These are phyloP conservation scores for Aspergillus jensenii DNA, from an alignment of 2,329 filamentous ascomycete species.

Conservation along the genomic window DNA sequence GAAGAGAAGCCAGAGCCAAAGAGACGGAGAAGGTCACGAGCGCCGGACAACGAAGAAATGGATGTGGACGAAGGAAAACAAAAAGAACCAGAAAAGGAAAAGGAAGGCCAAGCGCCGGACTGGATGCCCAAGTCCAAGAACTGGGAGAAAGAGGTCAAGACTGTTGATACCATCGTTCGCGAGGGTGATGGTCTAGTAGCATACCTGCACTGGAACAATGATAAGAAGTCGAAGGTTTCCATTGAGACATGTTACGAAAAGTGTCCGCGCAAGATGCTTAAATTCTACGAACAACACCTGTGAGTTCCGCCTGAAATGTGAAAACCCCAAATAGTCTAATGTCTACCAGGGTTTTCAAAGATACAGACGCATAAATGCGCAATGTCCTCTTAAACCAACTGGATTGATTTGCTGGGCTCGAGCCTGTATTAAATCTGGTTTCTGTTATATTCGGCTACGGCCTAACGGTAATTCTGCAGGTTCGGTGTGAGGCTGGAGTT, in stretches of 20 bases:
- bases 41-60: slow-evolving; percentile 19
- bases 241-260: slow-evolving; percentile 43
- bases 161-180: slow-evolving; percentile 45
- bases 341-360: slow-evolving; percentile 35
- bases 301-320: slow-evolving; percentile 26
- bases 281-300: slow-evolving; percentile 51
- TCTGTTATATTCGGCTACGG: neutral
- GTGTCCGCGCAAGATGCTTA: slow-evolving; percentile 48
- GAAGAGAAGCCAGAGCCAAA: slow-evolving; percentile 25
- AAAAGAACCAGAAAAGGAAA: slow-evolving; percentile 11
- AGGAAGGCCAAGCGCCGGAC: slow-evolving; percentile 12
- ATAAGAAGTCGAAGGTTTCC: slow-evolving; percentile 43
- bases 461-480: slow-evolving; percentile 12
- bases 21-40: slow-evolving; percentile 28
- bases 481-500: slow-evolving; percentile 15
- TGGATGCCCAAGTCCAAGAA: slow-evolving; percentile 43
- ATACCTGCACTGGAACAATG: slow-evolving; percentile 46
- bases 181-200: slow-evolving; percentile 39
- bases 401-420: neutral
- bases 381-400: neutral
- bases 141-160: slow-evolving; percentile 45
- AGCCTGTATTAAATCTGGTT: neutral
- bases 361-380: slow-evolving; percentile 25
- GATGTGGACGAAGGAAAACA: slow-evolving; percentile 17
- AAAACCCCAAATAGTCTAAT: slow-evolving; percentile 17